These are phyloP conservation scores for Strigomonas culicis DNA, from an alignment of 208 protist genomes.

Conservation along the genomic window DNA sequence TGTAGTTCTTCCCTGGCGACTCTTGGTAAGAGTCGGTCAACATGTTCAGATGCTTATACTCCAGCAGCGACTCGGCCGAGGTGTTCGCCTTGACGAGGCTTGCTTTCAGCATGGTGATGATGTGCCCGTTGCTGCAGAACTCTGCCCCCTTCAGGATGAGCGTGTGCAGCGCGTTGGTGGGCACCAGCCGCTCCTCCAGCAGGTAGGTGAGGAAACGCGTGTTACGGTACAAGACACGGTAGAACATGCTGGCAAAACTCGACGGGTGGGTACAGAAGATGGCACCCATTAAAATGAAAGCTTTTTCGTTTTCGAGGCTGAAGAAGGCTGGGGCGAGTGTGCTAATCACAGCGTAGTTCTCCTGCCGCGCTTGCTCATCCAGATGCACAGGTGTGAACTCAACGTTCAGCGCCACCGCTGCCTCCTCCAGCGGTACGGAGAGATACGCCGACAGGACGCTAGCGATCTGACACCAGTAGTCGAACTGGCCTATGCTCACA, in stretches of 20 bases:
- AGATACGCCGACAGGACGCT: neutral
- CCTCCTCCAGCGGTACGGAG: neutral
- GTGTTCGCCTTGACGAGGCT: neutral
- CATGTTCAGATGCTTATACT: too few relatives aligned
- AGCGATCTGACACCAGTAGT: constrained; percentile 21
- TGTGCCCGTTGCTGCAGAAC: constrained; percentile 43
- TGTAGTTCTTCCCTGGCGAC: too few relatives aligned
- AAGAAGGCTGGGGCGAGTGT: constrained; percentile 44
- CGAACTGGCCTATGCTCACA: constrained; percentile 14
- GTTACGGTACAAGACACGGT: constrained; percentile 54
- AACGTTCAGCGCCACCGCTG: neutral
- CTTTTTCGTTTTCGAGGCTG: constrained; percentile 26
- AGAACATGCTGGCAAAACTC: constrained; percentile 16
- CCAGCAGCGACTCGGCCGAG: neutral
- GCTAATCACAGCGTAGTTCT: constrained; percentile 16
- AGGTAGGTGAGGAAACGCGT: constrained; percentile 36
- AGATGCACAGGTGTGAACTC: constrained; percentile 10
- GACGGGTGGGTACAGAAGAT: too few relatives aligned
- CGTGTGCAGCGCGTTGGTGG: neutral
- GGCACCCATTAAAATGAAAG: constrained; percentile 38
- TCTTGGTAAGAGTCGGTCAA: too few relatives aligned
- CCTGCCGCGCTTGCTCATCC: constrained; percentile 4
- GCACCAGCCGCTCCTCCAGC: constrained; percentile 9
- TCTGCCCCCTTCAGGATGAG: constrained; percentile 17
- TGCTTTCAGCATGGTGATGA: constrained; percentile 32